Evolutionary conservation across 768 basidiomycete species (phyloP).

Genomic region (Sarcomyxa edulis): DNA sequence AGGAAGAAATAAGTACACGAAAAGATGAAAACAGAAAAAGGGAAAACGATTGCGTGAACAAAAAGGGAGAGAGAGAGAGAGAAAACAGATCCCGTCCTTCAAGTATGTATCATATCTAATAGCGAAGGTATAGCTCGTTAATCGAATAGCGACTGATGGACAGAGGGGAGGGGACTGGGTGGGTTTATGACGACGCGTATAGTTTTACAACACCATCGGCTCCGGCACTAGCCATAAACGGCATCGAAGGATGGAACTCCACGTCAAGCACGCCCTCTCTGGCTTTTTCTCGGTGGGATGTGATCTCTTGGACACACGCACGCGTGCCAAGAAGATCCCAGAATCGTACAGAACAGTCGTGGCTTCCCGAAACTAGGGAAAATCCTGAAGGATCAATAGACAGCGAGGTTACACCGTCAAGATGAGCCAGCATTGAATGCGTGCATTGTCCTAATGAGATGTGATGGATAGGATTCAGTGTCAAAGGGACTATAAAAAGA

Average conservation of each 20-base stretch:
- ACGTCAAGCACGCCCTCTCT: conserved; percentile 89
- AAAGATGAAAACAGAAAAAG: conserved; percentile 15
- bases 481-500: conserved; percentile 3
- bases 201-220: conserved; percentile 92
- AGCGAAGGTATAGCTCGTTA: conserved; percentile 10
- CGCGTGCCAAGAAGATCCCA: conserved; percentile 86
- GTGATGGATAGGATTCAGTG: conserved; percentile 2
- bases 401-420: conserved; percentile 88
- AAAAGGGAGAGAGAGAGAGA: no score
- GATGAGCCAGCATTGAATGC: conserved; percentile 85
- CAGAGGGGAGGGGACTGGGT: conserved; percentile 3
- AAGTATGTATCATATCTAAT: conserved; percentile 30
- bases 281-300: conserved; percentile 84
- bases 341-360: conserved; percentile 91
- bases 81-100: conserved; percentile 21
- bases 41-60: no score
- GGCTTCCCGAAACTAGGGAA: conserved; percentile 82
- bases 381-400: conserved; percentile 86
- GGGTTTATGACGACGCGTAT: conserved; percentile 74
- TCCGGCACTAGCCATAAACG: conserved; percentile 91
- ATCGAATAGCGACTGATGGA: background rate
- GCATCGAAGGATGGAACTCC: conserved; percentile 76
- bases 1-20: conserved; percentile 22
- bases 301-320: conserved; percentile 85
- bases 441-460: conserved; percentile 67